Base-by-base conservation (phyloP, 2,329 filamentous ascomycete genomes). In the Hypoxylon sp. region DNA sequence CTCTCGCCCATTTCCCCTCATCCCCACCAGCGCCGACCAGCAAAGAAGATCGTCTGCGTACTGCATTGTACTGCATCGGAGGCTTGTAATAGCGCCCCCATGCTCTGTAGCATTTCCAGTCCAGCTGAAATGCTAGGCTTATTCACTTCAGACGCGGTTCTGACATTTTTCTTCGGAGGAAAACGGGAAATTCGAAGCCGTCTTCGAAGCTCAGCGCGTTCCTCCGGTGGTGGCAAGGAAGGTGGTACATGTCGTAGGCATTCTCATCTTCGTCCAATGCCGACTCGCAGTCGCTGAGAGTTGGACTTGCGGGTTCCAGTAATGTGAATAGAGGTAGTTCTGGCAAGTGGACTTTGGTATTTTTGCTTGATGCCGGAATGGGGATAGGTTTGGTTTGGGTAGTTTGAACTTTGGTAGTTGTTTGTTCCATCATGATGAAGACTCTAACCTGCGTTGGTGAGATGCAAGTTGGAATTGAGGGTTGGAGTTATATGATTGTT, bases 151-250 rank as follows among this genome's bases (percentile, higher is more conserved):
- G 26, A 3, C 13, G 57, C 6, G 59, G 44, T 51, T 48, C 58
- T 22, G 59, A 71, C 66, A 66, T 71, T 54, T 62, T 47, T 37
- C 66, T 63, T n/a, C 57, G 69, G 37, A 71, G 63, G 58, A 71
- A 71, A 17, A 61, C 57, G 67, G 69, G 69, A 22, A 71, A 69
- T 33, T 71, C 66, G 51, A 70, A 70, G 58, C 69, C 69, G 37
- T 70, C 46, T 29, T 70, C 66, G 51, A 71, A 71, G 29, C 66
- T 67, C 29, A 71, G 26, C 26, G 69, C 69, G 19, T 71, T 71
- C 35, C 69, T 69, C 14, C 69, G 63, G 61, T 71, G 69, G 42
- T 71, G 69, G 6, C 63, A 63, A 3, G 69, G 69, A 13, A 61
- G 14, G 55, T 71, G 69, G 46, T 48, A 69, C 39, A 55, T 33